Base-by-base conservation (phyloP, 139 green algal genomes). In the Closterium sp. region DNA sequence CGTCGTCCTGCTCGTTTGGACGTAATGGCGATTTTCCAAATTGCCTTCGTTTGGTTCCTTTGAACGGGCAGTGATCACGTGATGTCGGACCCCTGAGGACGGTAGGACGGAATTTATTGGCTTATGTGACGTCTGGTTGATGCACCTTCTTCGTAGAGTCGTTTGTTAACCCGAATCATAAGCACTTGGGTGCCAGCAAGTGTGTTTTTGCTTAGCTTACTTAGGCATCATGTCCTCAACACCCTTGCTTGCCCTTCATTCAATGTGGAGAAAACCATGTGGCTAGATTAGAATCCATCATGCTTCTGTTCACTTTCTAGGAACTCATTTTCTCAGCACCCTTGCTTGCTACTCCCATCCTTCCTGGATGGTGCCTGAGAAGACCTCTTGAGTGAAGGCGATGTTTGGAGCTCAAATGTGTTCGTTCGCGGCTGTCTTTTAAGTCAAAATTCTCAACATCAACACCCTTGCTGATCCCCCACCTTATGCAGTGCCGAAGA, bases 401-500 rank as follows among this genome's bases (percentile, higher is more conserved):
- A 22, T 22, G 62, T 79, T 24, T 79, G 10, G 62, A 79, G 19
- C 27, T 13, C 62, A 79, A 27, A 27, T 79, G 17, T 79, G 62
- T 79, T 24, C 19, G 62, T 27, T 24, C 62, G 24, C 5, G 19
- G 19, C 62, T 24, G 17, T 79, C 62, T 27, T 79, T 4, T 6
- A 24, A 79, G 17, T 27, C 19, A 27, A 7, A 27, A 13, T 79
- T 79, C 62, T 79, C 62, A 79, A 70, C 50, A 5, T 62, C 7
- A 62, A 62, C 42, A 70, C 17, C 50, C 7, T 70, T 70, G 50
- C 50, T 21, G 42, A 42, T 85, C 29, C n/a, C 88, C 27, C 27
- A 31, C 34, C 10, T 90, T 9, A 84, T 91, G 42, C 42, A 89
- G 89, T 92, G 27, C 89, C 89, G 24, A 92, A 92, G 89, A 92